phyloP scores from a whole-genome alignment of 2,329 filamentous ascomycete genomes.

The Verticillium dahliae region DNA sequence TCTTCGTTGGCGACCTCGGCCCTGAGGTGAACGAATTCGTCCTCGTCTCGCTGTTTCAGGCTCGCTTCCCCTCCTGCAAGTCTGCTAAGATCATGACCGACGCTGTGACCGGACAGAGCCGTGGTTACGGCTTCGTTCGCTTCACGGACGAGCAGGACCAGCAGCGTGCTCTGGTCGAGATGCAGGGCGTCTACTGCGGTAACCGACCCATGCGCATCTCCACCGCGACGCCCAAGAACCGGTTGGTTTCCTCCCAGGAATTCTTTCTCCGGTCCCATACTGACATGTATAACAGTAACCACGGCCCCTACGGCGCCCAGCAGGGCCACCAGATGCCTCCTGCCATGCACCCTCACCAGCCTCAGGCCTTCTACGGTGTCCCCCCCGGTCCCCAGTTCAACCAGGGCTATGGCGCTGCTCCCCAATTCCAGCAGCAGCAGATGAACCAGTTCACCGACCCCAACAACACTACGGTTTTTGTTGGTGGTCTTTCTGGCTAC shows the following conservation, averaged over 20 bases:
- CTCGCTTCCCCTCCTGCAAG: constrained; percentile 94
- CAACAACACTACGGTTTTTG: constrained; percentile 99
- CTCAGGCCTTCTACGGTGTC: constrained; percentile 22
- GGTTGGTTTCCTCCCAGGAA: constrained; percentile 27
- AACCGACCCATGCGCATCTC: constrained; percentile 98
- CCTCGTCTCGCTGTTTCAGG: constrained; percentile 93
- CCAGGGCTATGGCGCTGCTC: constrained; percentile 3
- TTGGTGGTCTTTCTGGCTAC: constrained; percentile 93
- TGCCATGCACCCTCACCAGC: constrained; percentile 33
- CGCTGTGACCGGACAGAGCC: constrained; percentile 93
- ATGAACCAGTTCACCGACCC: constrained; percentile 99
- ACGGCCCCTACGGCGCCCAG: constrained; percentile 31
- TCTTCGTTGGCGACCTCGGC: constrained; percentile 96
- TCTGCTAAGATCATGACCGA: constrained; percentile 99
- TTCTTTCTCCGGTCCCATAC: background rate
- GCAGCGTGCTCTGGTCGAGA: constrained; percentile 90
- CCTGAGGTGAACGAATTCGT: constrained; percentile 99
- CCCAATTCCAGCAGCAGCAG: constrained; percentile 16
- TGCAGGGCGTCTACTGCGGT: constrained; percentile 99
- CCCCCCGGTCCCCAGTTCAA: constrained; percentile 9
- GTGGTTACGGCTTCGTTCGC: constrained; percentile 95
- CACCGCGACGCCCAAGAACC: constrained; percentile 95
- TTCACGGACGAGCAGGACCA: constrained; percentile 95
- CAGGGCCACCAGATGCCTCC: constrained; percentile 28
- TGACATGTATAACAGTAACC: constrained; percentile 7